Conservation (phyloP, 2,329 filamentous ascomycete species). For the Penicillium carneum region DNA sequence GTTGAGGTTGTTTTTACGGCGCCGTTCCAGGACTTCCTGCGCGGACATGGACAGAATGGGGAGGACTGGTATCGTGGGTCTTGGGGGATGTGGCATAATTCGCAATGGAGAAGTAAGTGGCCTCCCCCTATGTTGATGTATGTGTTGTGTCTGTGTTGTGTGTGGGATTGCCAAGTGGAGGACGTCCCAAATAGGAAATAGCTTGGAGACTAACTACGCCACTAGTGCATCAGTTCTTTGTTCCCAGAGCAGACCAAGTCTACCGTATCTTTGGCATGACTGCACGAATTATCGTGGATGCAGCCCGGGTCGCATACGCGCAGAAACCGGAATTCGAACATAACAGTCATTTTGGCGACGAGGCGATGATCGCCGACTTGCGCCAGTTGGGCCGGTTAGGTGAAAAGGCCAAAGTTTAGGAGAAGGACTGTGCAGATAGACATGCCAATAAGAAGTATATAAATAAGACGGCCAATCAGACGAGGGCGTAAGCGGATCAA, state of each 20-base stretch:
- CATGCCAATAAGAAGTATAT: background rate
- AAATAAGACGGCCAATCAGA: constrained; percentile 13
- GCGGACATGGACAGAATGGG: constrained; percentile 32
- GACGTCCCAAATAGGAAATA: constrained; percentile 14
- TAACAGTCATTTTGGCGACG: constrained; percentile 69
- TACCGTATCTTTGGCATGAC: constrained; percentile 97
- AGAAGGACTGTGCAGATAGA: background rate
- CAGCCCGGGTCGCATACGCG: constrained; percentile 81
- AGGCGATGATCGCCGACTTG: constrained; percentile 68
- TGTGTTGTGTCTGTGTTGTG: background rate
- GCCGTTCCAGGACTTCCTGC: constrained; percentile 83
- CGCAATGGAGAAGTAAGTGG: constrained; percentile 70
- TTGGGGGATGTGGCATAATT: constrained; percentile 81
- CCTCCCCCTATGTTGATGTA: background rate
- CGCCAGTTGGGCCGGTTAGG: constrained; percentile 64
- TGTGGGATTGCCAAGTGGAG: background rate
- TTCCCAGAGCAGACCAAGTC: constrained; percentile 66
- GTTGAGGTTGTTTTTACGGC: constrained; percentile 94
- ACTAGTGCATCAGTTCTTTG: constrained; percentile 86
- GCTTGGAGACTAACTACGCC: constrained; percentile 31
- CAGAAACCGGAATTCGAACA: constrained; percentile 85
- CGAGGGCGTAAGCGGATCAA: constrained; percentile 10
- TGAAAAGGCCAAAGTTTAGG: constrained; percentile 57
- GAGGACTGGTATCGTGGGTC: constrained; percentile 81
- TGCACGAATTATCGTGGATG: constrained; percentile 85